Conservation (phyloP, 2,329 filamentous ascomycete species). For the Stagonosporopsis vannaccii region DNA sequence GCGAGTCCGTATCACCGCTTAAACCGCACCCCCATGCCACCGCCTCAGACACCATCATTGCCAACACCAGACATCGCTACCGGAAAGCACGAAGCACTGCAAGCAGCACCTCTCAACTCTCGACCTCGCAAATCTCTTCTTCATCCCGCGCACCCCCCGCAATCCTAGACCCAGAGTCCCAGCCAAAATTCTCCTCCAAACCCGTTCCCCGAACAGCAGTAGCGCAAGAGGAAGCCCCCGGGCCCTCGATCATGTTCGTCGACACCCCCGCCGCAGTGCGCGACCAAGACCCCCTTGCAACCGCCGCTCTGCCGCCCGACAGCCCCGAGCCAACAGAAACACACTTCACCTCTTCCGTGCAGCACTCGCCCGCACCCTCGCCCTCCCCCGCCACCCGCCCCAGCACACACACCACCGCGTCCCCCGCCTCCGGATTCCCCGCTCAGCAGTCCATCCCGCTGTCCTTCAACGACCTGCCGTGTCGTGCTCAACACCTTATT, state of each 20-base stretch:
- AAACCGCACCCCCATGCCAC: conserved; percentile 33
- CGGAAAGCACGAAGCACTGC: conserved; percentile 24
- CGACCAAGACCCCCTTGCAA: conserved; percentile 31
- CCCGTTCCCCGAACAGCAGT: conserved; percentile 75
- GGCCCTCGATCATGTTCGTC: conserved; percentile 79
- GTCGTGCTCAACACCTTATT: conserved; percentile 83
- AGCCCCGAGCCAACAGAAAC: conserved; percentile 6
- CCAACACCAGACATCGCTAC: conserved; percentile 1
- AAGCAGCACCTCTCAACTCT: conserved; percentile 29
- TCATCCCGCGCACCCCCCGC: conserved; percentile 54
- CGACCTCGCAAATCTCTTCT: conserved; percentile 31
- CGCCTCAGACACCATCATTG: conserved; percentile 40
- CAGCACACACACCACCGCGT: not conserved
- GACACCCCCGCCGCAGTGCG: conserved; percentile 46
- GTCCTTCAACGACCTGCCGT: conserved; percentile 86
- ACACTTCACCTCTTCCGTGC: conserved; percentile 6
- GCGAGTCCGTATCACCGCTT: conserved; percentile 33
- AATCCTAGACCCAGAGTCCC: conserved; percentile 61
- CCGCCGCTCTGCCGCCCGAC: conserved; percentile 4
- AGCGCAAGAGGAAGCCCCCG: conserved; percentile 67
- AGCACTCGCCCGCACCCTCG: conserved; percentile 8
- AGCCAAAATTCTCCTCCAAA: conserved; percentile 73
- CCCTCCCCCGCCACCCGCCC: not conserved
- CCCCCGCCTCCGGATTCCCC: conserved; percentile 54
- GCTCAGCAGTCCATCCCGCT: conserved; percentile 71